Evolutionary conservation across 2,329 filamentous ascomycete genomes (phyloP).

Genomic region (Grosmannia serpens): DNA sequence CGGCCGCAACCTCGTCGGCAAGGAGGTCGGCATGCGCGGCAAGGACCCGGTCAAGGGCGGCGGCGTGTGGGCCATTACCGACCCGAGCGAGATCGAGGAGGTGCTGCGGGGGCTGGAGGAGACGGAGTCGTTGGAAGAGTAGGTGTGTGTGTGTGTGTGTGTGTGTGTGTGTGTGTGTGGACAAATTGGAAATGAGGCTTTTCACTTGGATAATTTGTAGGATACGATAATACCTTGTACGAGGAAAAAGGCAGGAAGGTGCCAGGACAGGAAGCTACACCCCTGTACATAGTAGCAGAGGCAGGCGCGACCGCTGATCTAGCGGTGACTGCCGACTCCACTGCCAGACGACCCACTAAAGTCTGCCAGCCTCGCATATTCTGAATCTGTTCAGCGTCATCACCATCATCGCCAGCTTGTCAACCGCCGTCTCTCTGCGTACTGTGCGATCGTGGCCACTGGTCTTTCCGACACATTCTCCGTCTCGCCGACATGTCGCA

Average conservation of each 20-base stretch:
- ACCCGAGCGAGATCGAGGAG: slow-evolving; percentile 65
- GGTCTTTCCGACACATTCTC: no score
- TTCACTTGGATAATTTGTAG: not conserved
- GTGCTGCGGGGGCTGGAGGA: slow-evolving; percentile 54
- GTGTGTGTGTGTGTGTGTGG: no score
- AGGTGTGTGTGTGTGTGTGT: not conserved
- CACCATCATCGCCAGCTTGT: no score
- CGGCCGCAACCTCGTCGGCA: slow-evolving; percentile 83
- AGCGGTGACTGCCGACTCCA: not conserved
- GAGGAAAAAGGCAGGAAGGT: not conserved
- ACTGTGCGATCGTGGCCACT: no score
- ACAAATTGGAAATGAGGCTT: not conserved
- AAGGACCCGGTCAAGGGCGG: slow-evolving; percentile 73
- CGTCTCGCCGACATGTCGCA: not conserved
- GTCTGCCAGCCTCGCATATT: not conserved
- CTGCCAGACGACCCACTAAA: not conserved
- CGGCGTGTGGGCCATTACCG: slow-evolving; percentile 84
- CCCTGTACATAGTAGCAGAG: not conserved
- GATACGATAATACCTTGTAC: not conserved
- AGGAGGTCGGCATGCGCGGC: slow-evolving; percentile 81
- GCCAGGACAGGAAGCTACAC: not conserved
- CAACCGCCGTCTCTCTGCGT: no score
- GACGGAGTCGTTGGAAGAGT: slow-evolving; percentile 34
- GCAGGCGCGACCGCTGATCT: not conserved
- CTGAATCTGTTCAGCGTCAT: not conserved